phyloP scores from a whole-genome alignment of 108 stramenopile species.

The Schizochytrium sp. region DNA sequence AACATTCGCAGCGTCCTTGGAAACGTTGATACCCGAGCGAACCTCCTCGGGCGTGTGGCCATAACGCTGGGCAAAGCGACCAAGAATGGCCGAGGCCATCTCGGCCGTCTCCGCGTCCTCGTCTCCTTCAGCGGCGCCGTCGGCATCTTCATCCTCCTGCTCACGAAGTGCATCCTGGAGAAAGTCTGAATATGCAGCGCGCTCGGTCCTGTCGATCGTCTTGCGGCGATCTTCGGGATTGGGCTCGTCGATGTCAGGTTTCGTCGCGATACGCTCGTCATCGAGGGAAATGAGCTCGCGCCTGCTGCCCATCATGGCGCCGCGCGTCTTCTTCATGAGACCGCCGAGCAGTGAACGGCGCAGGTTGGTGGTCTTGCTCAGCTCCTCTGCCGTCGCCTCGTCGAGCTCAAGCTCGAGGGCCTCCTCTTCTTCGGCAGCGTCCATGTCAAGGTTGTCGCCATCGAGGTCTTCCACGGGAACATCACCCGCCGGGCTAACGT shows the following conservation, averaged over 20 bases:
- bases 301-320: not conserved
- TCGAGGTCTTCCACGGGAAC: not conserved
- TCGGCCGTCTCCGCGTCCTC: not conserved
- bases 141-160: not conserved
- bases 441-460: not conserved
- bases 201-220: not conserved
- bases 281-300: not conserved
- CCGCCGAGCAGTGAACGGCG: not conserved
- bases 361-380: not conserved
- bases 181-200: not conserved
- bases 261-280: not conserved
- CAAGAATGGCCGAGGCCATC: not conserved
- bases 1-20: not conserved
- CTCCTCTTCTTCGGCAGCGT: not conserved
- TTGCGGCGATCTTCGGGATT: slow-evolving; percentile 7
- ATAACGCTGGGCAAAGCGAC: not conserved
- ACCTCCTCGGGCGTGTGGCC: slow-evolving; percentile 9
- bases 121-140: not conserved
- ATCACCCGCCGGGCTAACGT: not conserved
- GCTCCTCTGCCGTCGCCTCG: not conserved
- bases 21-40: not conserved
- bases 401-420: not conserved
- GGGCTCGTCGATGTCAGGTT: not conserved
- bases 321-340: not conserved
- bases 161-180: not conserved